Base-by-base conservation (phyloP, 345 rosid genomes). In the Carallia pectinifolia region DNA sequence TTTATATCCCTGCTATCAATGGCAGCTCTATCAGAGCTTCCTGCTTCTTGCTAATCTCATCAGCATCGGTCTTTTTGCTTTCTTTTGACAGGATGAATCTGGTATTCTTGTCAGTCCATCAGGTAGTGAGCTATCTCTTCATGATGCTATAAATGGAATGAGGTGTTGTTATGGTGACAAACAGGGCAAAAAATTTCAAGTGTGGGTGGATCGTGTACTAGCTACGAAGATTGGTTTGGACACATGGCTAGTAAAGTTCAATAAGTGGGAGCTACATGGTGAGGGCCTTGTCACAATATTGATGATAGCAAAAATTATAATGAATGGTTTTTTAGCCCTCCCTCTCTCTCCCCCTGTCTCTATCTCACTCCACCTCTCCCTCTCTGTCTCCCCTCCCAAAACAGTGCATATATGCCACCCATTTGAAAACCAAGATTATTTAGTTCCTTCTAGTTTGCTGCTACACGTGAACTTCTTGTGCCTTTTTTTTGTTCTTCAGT, bases 161-260 rank as follows among this genome's bases (percentile, higher is more conserved):
- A 81, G 77, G 47, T 79, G 68, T 69, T 71, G 59, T 76, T 83
- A 90, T 67, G 97, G 98, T 67, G 99, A 95, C 80, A 83, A 85
- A 77, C 83, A 85, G 77, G 96, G 94, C 40, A 85, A 88, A 82
- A 77, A 61, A 30, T 95, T 84, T 74, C 81, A 88, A 44, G 86
- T 90, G 40, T 95, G 98, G 99, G 90, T 85, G 65, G 99, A 95
- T 80, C 84, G 74, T 66, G 88, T 92, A 23, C 62, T 87, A 31
- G 68, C 93, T 39, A 74, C 84, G 50, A 85, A 82, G 59, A 80
- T 89, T 58, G 81, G 84, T 74, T 64, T 87, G 10, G 89, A 85
- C 68, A 73, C 85, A 48, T 92, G 92, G 96, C 83, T 87, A 6
- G 86, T 86, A 61, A 92, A 88, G 88, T 87, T 84, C 76, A 74